A percentile compares a stretch with the other conserved stretches of the same genome.
Conservation (phyloP, 371 early-diverging fungal species). For the Phascolomyces articulosus region DNA sequence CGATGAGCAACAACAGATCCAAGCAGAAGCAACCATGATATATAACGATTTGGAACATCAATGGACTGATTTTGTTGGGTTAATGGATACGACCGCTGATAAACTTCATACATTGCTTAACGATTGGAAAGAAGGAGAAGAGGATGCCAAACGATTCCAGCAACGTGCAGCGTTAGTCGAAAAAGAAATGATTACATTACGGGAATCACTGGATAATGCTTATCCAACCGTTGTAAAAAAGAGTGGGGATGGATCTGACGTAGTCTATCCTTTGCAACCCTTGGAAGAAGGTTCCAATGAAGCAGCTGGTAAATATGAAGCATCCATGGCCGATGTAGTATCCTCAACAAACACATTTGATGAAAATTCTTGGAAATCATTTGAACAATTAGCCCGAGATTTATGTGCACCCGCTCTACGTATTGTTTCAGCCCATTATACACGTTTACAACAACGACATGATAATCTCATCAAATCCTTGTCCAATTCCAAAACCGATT, state of each 20-base stretch:
- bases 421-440: slow-evolving; percentile 9
- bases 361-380: slow-evolving; percentile 9
- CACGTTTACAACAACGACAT: slow-evolving; percentile 11
- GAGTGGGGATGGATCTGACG: not conserved
- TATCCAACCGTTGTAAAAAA: slow-evolving; percentile 15
- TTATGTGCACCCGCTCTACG: slow-evolving; percentile 2
- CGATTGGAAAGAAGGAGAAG: slow-evolving; percentile 9
- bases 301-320: slow-evolving; percentile 22
- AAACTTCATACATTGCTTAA: not conserved
- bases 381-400: slow-evolving; percentile 3
- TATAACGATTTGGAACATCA: not conserved
- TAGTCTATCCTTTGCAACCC: slow-evolving; percentile 29
- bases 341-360: slow-evolving; percentile 9
- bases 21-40: not conserved
- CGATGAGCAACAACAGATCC: not conserved
- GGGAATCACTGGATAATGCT: slow-evolving; percentile 8
- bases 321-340: slow-evolving; percentile 9
- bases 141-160: not conserved
- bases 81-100: not conserved
- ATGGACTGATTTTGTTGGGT: not conserved
- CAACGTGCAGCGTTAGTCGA: slow-evolving; percentile 2
- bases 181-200: not conserved
- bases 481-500: not conserved
- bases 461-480: not conserved
- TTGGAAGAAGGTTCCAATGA: slow-evolving; percentile 39